phyloP scores from a whole-genome alignment of 2,329 filamentous ascomycete genomes.

The Colletotrichum tamarilloi region DNA sequence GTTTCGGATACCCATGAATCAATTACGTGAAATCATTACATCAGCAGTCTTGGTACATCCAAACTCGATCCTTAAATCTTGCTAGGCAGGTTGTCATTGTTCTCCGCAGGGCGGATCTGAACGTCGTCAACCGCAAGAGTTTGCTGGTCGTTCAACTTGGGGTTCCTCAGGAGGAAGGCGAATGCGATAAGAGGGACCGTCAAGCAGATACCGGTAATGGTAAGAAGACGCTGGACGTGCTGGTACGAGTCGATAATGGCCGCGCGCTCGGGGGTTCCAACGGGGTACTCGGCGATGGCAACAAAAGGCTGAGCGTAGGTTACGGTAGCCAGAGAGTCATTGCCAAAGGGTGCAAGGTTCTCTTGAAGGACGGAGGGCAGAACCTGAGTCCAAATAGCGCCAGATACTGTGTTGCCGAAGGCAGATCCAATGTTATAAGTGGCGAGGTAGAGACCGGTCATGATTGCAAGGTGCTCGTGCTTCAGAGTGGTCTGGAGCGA shows the following conservation, averaged over 20 bases:
- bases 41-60: background rate
- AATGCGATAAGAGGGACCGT: conserved; percentile 60
- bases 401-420: conserved; percentile 69
- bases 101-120: background rate
- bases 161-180: conserved; percentile 55
- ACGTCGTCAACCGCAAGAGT: conserved; percentile 49
- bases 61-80: background rate
- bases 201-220: conserved; percentile 60
- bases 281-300: conserved; percentile 47
- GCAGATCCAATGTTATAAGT: conserved; percentile 73
- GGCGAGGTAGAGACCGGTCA: conserved; percentile 72
- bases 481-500: conserved; percentile 54
- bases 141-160: conserved; percentile 57
- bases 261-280: conserved; percentile 55
- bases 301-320: conserved; percentile 51
- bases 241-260: conserved; percentile 58
- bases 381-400: conserved; percentile 71
- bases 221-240: conserved; percentile 58
- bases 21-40: background rate
- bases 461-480: conserved; percentile 69
- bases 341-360: conserved; percentile 42
- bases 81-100: background rate
- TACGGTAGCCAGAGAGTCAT: conserved; percentile 49
- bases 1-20: background rate
- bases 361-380: conserved; percentile 58